phyloP scores from a whole-genome alignment of 2,329 filamentous ascomycete genomes.

The Curvularia sp. region DNA sequence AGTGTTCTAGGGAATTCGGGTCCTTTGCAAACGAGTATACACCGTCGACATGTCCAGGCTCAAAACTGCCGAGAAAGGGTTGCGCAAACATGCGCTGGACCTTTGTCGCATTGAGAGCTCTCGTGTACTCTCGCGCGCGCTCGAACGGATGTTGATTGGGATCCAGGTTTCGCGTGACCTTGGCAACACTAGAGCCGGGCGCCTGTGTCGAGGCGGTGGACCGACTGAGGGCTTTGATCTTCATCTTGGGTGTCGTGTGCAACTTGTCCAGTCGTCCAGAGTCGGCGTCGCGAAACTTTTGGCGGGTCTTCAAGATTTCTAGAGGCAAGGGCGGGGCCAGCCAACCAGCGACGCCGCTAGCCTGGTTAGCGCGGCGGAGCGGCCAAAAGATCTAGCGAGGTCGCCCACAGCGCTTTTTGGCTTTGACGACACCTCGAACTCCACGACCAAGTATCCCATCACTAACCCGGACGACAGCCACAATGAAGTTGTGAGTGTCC shows the following conservation, averaged over 20 bases:
- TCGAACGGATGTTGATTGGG: slow-evolving; percentile 90
- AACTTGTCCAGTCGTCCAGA: slow-evolving; percentile 7
- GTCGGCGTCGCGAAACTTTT: slow-evolving; percentile 29
- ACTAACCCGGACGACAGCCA: slow-evolving; percentile 56
- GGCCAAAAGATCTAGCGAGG: slow-evolving; percentile 32
- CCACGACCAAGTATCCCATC: slow-evolving; percentile 41
- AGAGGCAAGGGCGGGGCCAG: slow-evolving; percentile 21
- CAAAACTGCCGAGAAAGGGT: slow-evolving; percentile 85
- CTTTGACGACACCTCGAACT: slow-evolving; percentile 30
- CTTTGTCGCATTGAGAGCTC: slow-evolving; percentile 84
- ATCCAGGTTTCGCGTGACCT: slow-evolving; percentile 75
- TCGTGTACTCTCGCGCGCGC: slow-evolving; percentile 82
- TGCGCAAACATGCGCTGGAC: slow-evolving; percentile 90
- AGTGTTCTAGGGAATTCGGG: slow-evolving; percentile 55
- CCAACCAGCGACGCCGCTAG: slow-evolving; percentile 30
- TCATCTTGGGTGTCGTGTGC: slow-evolving; percentile 41
- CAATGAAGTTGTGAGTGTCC: slow-evolving; percentile 62
- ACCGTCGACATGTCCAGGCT: slow-evolving; percentile 90
- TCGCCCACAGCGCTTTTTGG: slow-evolving; percentile 34
- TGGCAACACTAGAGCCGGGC: slow-evolving; percentile 69
- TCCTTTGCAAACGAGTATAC: slow-evolving; percentile 59
- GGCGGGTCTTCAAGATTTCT: slow-evolving; percentile 24
- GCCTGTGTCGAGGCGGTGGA: slow-evolving; percentile 70
- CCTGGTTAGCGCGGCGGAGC: slow-evolving; percentile 20
- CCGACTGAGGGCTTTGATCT: slow-evolving; percentile 68